Conservation (phyloP, 163 green algal genomes). For the Trebouxiophyceae sp. region DNA sequence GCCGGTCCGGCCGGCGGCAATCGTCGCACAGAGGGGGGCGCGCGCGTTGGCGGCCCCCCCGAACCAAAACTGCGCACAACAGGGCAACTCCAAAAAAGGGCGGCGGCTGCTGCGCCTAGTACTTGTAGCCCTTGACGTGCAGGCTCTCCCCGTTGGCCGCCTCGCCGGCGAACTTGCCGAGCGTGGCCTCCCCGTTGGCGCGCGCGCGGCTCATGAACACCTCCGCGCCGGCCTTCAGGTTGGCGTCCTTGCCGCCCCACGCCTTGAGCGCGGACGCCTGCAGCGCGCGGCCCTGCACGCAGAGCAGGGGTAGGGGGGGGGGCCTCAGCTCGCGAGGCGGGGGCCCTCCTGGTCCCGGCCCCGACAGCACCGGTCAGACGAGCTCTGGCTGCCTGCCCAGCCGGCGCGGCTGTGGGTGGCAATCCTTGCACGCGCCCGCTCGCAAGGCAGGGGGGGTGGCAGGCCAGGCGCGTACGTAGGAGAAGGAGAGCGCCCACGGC, state of each 20-base stretch:
- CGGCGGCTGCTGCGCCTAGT: conserved; percentile 32
- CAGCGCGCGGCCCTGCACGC: conserved; percentile 65
- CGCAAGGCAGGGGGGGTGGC: conserved; percentile 44
- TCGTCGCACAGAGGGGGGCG: too few species aligned
- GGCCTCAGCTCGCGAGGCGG: too few species aligned
- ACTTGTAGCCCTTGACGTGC: conserved; percentile 41
- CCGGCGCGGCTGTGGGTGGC: too few species aligned
- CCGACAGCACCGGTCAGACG: too few species aligned
- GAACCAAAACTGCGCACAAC: too few species aligned
- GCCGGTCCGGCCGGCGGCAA: too few species aligned
- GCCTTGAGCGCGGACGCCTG: conserved; percentile 84
- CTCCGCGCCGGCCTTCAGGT: conserved; percentile 68
- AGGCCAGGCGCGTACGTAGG: conserved; percentile 93
- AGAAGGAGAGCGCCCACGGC: conserved; percentile 98
- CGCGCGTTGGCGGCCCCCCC: too few species aligned
- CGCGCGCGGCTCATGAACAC: conserved; percentile 52
- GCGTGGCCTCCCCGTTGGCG: conserved; percentile 62
- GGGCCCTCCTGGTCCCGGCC: too few species aligned
- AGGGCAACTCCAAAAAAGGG: too few species aligned
- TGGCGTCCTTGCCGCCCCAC: conserved; percentile 83
- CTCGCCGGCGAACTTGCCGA: conserved; percentile 51
- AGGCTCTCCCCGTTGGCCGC: conserved; percentile 31
- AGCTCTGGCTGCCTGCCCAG: too few species aligned
- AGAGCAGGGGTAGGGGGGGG: too few species aligned
- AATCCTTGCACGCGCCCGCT: too few species aligned